These are phyloP conservation scores for Colletotrichum sp. DNA, from an alignment of 2,329 filamentous ascomycete species.

Conservation along the genomic window DNA sequence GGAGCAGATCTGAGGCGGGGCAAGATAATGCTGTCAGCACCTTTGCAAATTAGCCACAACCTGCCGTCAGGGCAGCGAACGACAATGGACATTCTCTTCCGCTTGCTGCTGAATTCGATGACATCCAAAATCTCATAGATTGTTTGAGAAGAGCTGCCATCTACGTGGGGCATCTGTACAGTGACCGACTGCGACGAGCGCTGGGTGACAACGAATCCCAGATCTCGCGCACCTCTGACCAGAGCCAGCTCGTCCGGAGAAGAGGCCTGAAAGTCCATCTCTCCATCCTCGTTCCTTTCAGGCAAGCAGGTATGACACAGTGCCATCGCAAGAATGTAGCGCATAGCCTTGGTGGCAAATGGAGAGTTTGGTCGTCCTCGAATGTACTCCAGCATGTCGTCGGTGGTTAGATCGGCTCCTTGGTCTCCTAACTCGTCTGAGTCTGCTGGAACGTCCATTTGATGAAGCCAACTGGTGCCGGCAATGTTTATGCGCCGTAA, in stretches of 20 bases:
- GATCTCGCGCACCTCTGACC: constrained; percentile 81
- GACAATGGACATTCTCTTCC: constrained; percentile 92
- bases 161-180: constrained; percentile 45
- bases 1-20: constrained; percentile 74
- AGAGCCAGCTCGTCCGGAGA: constrained; percentile 91
- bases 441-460: constrained; percentile 64
- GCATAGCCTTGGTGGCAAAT: constrained; percentile 79
- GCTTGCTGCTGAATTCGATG: constrained; percentile 87
- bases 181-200: constrained; percentile 74
- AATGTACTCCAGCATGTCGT: constrained; percentile 80
- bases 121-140: constrained; percentile 82
- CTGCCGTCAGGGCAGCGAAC: constrained; percentile 82
- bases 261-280: constrained; percentile 81
- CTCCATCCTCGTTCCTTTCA: constrained; percentile 72
- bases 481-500: constrained; percentile 92
- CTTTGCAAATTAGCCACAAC: constrained; percentile 86
- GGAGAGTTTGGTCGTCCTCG: constrained; percentile 74
- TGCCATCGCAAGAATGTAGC: constrained; percentile 83
- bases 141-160: constrained; percentile 51
- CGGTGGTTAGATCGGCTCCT: constrained; percentile 64
- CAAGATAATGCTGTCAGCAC: constrained; percentile 83
- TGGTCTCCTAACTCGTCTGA: constrained; percentile 44
- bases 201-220: constrained; percentile 80
- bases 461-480: constrained; percentile 87
- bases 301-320: constrained; percentile 91